Conservation (phyloP, 176 grass and related monocot genomes). For the Guadua angustifolia region DNA sequence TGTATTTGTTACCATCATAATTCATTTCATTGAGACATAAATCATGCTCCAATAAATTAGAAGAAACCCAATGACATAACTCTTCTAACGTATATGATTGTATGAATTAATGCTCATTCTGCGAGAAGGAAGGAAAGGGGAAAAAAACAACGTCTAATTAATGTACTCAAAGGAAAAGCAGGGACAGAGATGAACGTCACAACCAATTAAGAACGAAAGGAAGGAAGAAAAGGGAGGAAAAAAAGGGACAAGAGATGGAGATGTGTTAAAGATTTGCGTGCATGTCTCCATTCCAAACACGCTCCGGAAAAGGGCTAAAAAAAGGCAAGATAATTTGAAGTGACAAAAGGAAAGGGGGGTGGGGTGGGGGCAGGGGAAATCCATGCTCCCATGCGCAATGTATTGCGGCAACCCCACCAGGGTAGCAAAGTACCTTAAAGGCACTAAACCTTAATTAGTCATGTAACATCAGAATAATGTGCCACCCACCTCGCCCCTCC, state of each 20-base stretch:
- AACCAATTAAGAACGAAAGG: background rate
- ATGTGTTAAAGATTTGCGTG: background rate
- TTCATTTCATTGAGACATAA: background rate
- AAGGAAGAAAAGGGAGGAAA: background rate
- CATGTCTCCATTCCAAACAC: constrained; percentile 16
- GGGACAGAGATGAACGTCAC: background rate
- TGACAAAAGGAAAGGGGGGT: constrained; percentile 36
- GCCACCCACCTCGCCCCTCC: background rate
- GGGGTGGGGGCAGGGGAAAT: background rate
- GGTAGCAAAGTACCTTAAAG: constrained; percentile 8
- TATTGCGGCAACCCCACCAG: background rate
- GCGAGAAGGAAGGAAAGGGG: background rate
- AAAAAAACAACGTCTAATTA: background rate
- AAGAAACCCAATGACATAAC: background rate
- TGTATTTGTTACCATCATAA: background rate
- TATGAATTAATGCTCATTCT: background rate
- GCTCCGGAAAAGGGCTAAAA: constrained; percentile 1
- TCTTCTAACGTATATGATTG: background rate
- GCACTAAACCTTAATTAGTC: constrained; percentile 30
- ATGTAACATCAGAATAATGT: constrained; percentile 22
- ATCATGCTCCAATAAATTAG: background rate
- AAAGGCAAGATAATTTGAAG: constrained; percentile 44
- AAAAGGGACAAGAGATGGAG: background rate
- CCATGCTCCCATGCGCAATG: constrained; percentile 32
- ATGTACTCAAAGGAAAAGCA: background rate